Evolutionary conservation across 495 filamentous ascomycete species (phyloP).

Genomic region (Xylaria acuta): DNA sequence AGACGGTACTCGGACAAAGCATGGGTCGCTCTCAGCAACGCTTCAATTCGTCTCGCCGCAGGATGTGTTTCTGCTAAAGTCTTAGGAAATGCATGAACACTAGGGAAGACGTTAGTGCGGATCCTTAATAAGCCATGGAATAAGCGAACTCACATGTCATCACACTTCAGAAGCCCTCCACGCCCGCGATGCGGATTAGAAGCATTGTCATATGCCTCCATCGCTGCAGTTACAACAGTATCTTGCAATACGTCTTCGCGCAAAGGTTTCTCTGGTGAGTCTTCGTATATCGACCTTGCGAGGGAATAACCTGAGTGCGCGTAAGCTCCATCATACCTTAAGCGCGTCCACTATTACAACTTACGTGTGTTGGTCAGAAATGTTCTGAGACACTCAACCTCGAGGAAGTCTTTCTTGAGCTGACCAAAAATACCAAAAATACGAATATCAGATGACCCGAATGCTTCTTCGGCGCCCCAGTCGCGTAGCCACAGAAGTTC

Average conservation of each 20-base stretch:
- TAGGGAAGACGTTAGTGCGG: conserved; percentile 38
- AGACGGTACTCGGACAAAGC: conserved; percentile 86
- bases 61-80: conserved; percentile 64
- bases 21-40: conserved; percentile 86
- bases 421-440: conserved; percentile 73
- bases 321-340: conserved; percentile 30
- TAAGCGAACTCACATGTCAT: conserved; percentile 72
- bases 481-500: conserved; percentile 81
- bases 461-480: conserved; percentile 67
- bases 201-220: conserved; percentile 84
- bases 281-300: conserved; percentile 73
- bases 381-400: conserved; percentile 76
- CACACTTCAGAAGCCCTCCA: conserved; percentile 82
- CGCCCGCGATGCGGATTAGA: conserved; percentile 85
- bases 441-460: conserved; percentile 28
- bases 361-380: conserved; percentile 73
- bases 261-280: conserved; percentile 58
- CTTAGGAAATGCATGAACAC: conserved; percentile 71
- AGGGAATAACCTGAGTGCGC: conserved; percentile 66
- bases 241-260: conserved; percentile 61
- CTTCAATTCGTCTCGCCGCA: conserved; percentile 61
- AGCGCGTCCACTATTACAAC: not conserved
- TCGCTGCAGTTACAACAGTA: conserved; percentile 69
- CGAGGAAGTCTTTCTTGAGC: conserved; percentile 67
- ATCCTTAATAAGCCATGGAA: not conserved